phyloP scores from a whole-genome alignment of 2,329 filamentous ascomycete genomes.

The Aspergillus jensenii region DNA sequence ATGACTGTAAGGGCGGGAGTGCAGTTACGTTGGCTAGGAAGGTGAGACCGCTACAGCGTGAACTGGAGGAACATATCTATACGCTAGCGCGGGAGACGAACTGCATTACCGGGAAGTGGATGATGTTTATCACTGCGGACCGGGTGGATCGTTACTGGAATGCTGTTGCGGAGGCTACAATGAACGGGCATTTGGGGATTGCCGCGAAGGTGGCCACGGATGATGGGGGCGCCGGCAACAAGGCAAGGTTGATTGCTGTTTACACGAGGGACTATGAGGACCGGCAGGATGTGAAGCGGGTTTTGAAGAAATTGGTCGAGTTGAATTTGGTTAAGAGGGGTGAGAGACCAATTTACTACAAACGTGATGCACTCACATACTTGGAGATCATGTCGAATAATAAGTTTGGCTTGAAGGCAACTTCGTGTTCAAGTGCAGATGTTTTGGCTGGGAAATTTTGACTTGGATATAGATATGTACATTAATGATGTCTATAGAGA shows the following conservation, averaged over 20 bases:
- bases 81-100: conserved; percentile 59
- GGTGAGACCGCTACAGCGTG: conserved; percentile 43
- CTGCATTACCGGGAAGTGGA: conserved; percentile 64
- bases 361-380: conserved; percentile 70
- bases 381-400: conserved; percentile 63
- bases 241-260: conserved; percentile 65
- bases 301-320: conserved; percentile 62
- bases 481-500: conserved; percentile 8
- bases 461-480: conserved; percentile 7
- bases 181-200: conserved; percentile 68
- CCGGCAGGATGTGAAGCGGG: conserved; percentile 65
- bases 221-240: conserved; percentile 33
- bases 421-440: conserved; percentile 43
- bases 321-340: conserved; percentile 56
- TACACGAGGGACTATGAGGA: conserved; percentile 77
- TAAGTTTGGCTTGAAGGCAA: conserved; percentile 60
- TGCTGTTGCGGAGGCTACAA: conserved; percentile 65
- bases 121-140: conserved; percentile 27
- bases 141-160: conserved; percentile 49
- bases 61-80: conserved; percentile 57
- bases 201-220: conserved; percentile 67
- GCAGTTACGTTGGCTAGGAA: conserved; percentile 35
- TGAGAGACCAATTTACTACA: conserved; percentile 68
- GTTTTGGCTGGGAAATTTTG: conserved; percentile 30
- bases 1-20: conserved; percentile 41